Percentiles rank a stretch among this genome's conserved stretches.
phyloP scores from a whole-genome alignment of 2,329 filamentous ascomycete species.

The Aspergillus caelatus region DNA sequence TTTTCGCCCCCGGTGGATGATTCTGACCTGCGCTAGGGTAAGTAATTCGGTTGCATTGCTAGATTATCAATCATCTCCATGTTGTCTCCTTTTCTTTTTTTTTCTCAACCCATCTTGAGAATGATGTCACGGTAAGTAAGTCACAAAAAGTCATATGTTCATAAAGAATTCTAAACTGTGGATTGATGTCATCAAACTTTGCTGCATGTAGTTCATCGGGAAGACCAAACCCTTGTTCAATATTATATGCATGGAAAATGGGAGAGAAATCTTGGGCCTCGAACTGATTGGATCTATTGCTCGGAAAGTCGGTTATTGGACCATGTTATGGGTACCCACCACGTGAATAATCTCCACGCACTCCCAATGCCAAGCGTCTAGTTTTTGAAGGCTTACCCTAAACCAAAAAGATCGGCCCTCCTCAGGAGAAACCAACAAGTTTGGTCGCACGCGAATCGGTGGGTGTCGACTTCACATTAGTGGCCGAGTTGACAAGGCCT shows the following conservation, averaged over 20 bases:
- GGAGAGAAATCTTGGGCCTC: background rate
- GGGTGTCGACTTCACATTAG: background rate
- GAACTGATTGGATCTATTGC: background rate
- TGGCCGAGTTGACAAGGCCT: background rate
- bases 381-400: background rate
- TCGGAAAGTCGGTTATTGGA: background rate
- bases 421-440: constrained; percentile 1
- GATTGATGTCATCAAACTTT: background rate
- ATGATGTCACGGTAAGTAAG: background rate
- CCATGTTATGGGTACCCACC: constrained; percentile 1
- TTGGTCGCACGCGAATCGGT: background rate
- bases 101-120: background rate
- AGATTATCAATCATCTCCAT: background rate
- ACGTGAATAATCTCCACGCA: constrained; percentile 4
- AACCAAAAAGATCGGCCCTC: background rate
- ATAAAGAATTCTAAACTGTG: background rate
- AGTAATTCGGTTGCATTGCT: background rate
- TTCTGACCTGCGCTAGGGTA: background rate
- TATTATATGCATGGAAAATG: constrained; percentile 1
- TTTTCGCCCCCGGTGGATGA: background rate
- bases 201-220: background rate
- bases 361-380: background rate
- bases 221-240: background rate
- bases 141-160: no score
- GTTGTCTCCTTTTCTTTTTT: background rate